These are phyloP conservation scores for Xylaria multiplex DNA, from an alignment of 2,329 filamentous ascomycete genomes.

Conservation along the genomic window DNA sequence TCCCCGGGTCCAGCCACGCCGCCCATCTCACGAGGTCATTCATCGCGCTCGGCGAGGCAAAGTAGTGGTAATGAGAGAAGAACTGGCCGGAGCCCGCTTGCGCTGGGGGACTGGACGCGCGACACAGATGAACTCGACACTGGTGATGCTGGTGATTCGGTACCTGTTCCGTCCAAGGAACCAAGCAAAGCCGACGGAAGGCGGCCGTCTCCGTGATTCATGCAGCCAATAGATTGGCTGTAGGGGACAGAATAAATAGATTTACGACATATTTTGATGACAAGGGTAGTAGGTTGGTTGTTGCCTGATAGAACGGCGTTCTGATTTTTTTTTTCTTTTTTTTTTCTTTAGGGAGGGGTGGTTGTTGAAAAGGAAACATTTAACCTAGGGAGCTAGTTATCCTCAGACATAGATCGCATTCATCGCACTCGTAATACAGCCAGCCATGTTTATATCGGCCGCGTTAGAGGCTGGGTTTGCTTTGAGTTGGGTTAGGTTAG, in stretches of 20 bases:
- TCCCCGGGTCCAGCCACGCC: slow-evolving; percentile 28
- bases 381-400: slow-evolving; percentile 22
- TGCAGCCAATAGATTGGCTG: not conserved
- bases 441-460: slow-evolving; percentile 20
- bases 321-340: slow-evolving; percentile 5
- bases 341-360: too few species aligned
- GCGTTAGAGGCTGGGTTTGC: slow-evolving; percentile 8
- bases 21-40: slow-evolving; percentile 24
- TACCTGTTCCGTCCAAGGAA: not conserved
- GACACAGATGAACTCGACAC: slow-evolving; percentile 7
- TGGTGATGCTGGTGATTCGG: not conserved
- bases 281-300: slow-evolving; percentile 4
- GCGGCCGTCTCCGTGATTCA: slow-evolving; percentile 5
- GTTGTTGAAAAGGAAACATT: slow-evolving; percentile 23
- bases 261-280: slow-evolving; percentile 24
- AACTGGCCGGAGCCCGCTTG: slow-evolving; percentile 53
- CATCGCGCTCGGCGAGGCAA: slow-evolving; percentile 36
- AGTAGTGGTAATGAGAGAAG: slow-evolving; percentile 42
- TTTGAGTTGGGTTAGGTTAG: not conserved
- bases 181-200: slow-evolving; percentile 1
- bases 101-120: slow-evolving; percentile 34
- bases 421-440: slow-evolving; percentile 13
- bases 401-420: slow-evolving; percentile 22
- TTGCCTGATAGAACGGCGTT: slow-evolving; percentile 38
- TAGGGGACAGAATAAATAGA: slow-evolving; percentile 3